phyloP scores from a whole-genome alignment of 2,329 filamentous ascomycete genomes.

The Phialemonium atrogriseum region DNA sequence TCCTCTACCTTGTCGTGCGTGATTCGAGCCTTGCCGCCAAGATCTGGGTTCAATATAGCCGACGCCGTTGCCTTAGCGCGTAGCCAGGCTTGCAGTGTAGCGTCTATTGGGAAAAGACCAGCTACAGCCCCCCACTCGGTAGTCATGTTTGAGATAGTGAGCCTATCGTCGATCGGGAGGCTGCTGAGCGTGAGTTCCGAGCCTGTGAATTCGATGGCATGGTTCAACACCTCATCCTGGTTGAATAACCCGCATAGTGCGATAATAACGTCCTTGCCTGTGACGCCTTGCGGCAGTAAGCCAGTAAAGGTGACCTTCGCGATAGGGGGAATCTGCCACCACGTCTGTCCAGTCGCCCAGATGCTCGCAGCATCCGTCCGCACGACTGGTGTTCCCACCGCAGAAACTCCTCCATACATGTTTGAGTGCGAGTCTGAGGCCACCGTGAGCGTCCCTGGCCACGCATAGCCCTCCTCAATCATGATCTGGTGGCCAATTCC shows the following conservation, averaged over 20 bases:
- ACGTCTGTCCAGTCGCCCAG: conserved; percentile 74
- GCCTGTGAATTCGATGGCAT: conserved; percentile 81
- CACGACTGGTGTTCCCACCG: conserved; percentile 73
- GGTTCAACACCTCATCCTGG: conserved; percentile 74
- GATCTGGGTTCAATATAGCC: conserved; percentile 48
- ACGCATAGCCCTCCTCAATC: conserved; percentile 75
- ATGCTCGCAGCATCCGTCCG: conserved; percentile 81
- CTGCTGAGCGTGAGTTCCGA: conserved; percentile 34
- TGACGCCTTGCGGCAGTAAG: conserved; percentile 67
- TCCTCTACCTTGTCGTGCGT: conserved; percentile 66
- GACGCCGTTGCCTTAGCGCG: conserved; percentile 66
- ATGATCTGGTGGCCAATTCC: conserved; percentile 91
- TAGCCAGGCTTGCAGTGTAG: conserved; percentile 63
- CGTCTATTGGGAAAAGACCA: conserved; percentile 68
- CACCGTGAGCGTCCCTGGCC: conserved; percentile 78
- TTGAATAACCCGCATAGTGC: conserved; percentile 82
- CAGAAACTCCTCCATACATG: conserved; percentile 75
- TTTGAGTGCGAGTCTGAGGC: conserved; percentile 73
- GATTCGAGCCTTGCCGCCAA: conserved; percentile 41
- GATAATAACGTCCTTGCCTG: conserved; percentile 90
- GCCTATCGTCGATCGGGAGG: conserved; percentile 58
- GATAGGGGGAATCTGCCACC: conserved; percentile 82
- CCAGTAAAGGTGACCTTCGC: conserved; percentile 74
- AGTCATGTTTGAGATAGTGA: conserved; percentile 69
- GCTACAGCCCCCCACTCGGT: conserved; percentile 52